Conservation (phyloP, 257 asterid genomes). For the Cordia subcordata region DNA sequence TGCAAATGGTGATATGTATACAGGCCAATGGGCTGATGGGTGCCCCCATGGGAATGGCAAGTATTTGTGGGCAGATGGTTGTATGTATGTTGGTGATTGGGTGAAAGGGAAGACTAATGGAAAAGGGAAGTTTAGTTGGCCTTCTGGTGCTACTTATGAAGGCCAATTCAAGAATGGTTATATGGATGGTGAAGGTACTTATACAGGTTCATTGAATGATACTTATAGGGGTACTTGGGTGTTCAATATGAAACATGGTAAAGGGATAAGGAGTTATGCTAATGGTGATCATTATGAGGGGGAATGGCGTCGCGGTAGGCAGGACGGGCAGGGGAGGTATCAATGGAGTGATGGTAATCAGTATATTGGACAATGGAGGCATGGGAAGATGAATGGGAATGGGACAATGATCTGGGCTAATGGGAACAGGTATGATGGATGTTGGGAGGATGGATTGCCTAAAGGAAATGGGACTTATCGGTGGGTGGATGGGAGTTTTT, state of each 20-base stretch:
- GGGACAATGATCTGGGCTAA: conserved; percentile 74
- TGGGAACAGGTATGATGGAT: conserved; percentile 74
- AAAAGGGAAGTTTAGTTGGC: conserved; percentile 89
- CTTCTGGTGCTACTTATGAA: conserved; percentile 82
- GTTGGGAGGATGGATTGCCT: conserved; percentile 78
- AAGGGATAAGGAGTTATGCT: conserved; percentile 46
- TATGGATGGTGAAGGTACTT: conserved; percentile 89
- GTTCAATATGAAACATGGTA: conserved; percentile 63
- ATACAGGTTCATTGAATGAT: conserved; percentile 54
- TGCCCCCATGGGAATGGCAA: conserved; percentile 74
- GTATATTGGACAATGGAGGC: conserved; percentile 75
- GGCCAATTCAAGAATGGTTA: conserved; percentile 75
- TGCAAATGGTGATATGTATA: conserved; percentile 64
- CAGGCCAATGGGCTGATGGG: conserved; percentile 65
- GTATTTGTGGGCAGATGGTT: conserved; percentile 79
- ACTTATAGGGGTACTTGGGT: conserved; percentile 71
- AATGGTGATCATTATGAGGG: conserved; percentile 82
- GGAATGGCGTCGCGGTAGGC: conserved; percentile 57
- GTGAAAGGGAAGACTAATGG: conserved; percentile 54
- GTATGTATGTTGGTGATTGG: conserved; percentile 94
- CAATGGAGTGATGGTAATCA: conserved; percentile 73
- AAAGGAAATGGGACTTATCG: conserved; percentile 73
- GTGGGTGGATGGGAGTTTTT: conserved; percentile 81
- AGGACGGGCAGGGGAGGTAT: conserved; percentile 77
- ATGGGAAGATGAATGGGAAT: conserved; percentile 63